phyloP scores from a whole-genome alignment of 345 rosid species.

The Populus euphratica region DNA sequence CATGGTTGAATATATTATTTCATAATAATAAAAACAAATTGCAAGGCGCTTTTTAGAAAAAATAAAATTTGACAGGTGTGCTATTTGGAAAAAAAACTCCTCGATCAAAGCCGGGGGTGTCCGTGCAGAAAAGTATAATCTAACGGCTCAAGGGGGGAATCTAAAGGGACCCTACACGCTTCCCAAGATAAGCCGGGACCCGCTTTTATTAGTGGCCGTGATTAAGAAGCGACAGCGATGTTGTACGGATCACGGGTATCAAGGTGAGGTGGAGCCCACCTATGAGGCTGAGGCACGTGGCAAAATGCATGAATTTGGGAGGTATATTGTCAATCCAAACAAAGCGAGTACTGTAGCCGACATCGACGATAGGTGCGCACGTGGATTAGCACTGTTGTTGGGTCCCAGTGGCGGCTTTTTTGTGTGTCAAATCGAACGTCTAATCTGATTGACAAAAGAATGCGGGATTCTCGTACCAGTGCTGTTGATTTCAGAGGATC shows the following conservation, averaged over 20 bases:
- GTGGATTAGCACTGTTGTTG: slow-evolving; percentile 21
- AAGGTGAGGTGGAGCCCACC: not conserved
- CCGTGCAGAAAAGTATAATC: slow-evolving; percentile 12
- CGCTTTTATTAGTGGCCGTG: not conserved
- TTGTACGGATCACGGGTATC: slow-evolving; percentile 16
- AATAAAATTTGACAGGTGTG: no score
- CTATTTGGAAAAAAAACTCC: not conserved
- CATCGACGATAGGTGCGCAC: slow-evolving; percentile 34
- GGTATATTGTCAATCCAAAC: not conserved
- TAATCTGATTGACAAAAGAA: slow-evolving; percentile 27
- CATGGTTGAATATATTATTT: no score
- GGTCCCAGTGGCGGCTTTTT: not conserved
- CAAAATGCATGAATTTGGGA: not conserved
- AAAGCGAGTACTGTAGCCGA: slow-evolving; percentile 32
- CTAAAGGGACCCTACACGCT: slow-evolving; percentile 1
- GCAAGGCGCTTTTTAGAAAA: no score
- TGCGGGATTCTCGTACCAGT: slow-evolving; percentile 31
- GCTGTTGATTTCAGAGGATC: not conserved
- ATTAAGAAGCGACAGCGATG: slow-evolving; percentile 16
- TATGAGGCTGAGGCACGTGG: slow-evolving; percentile 10
- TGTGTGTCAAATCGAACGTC: slow-evolving; percentile 22
- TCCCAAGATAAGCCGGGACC: not conserved
- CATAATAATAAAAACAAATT: no score
- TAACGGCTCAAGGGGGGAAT: slow-evolving; percentile 6
- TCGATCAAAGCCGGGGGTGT: not conserved